Base-by-base conservation (phyloP, 768 basidiomycete species). In the Mrakia hoshinonis region DNA sequence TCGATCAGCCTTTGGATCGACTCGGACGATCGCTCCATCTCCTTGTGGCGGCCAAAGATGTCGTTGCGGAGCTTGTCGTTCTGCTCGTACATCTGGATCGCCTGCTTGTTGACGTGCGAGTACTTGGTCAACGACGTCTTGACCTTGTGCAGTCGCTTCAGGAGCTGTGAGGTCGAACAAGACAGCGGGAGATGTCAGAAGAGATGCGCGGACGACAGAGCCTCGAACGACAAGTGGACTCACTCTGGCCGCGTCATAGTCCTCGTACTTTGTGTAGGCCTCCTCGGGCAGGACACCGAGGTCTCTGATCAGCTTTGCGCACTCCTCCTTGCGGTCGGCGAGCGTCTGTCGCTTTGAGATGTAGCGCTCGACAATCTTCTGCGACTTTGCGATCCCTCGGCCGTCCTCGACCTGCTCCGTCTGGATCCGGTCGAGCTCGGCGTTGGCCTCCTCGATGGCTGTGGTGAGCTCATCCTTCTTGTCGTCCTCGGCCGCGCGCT, bases 31-130 rank as follows among this genome's bases (percentile, higher is more conserved):
- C 86, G 88, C 75, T 97, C 94, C 38, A 98, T 83, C 78, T 98
- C 96, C 74, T 91, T 89, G 11, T 93, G 85, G 4, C 96, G 88
- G 72, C 87, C 84, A 52, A 90, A 79, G 4, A 97, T 85, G 75
- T 92, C 89, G 77, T 98, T 94, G 1, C 94, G 89, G 79, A 98
- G 95, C 78, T 95, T 97, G 10, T 94, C 96, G 79, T 98, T 98
- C 78, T 92, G 94, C 79, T 86, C 91, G 82, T 96, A 98, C 79
- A 98, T 95, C 79, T 99, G 96, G 77, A 95, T 95, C 1, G 95
- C 96, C 77, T 98, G 97, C 84, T 99, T 99, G 83, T 99, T 99
- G 73, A 98, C 95, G 77, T 97, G 93, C 0, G 92, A 91, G 76
- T 94, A 99, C 79, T 93, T 95, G 79, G 96, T 95, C 75, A 99